Evolutionary conservation across 2,329 filamentous ascomycete species (phyloP).

Genomic region (Colletotrichum tofieldiae): DNA sequence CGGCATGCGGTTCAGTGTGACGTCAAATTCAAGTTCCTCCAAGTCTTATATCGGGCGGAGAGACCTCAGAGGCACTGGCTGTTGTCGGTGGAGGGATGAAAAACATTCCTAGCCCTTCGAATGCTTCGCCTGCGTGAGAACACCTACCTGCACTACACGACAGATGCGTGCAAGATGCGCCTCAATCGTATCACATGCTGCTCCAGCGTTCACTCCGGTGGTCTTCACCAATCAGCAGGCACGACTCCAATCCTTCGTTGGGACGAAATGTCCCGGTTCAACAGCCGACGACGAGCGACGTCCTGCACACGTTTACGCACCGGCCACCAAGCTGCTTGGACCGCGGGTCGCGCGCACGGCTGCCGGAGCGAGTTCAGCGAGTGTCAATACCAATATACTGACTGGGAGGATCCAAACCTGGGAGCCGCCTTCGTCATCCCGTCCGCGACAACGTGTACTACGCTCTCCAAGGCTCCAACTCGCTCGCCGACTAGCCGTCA

Average conservation of each 20-base stretch:
- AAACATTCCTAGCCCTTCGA: not conserved
- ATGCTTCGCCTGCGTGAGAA: not conserved
- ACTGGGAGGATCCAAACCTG: too few relatives aligned
- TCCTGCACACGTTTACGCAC: not conserved
- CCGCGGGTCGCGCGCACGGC: too few relatives aligned
- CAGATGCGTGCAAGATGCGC: not conserved
- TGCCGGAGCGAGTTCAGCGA: not conserved
- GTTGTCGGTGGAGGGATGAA: not conserved
- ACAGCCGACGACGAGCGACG: not conserved
- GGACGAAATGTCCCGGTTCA: not conserved
- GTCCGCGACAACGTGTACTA: too few relatives aligned
- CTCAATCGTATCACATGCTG: not conserved
- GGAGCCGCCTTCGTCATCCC: too few relatives aligned
- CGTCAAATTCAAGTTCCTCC: conserved; percentile 25
- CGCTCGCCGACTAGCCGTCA: not conserved
- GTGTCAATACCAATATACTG: too few relatives aligned
- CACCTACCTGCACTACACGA: not conserved
- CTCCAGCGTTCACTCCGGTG: too few relatives aligned
- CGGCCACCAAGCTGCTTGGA: not conserved
- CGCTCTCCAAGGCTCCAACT: not conserved
- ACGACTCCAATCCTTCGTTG: not conserved
- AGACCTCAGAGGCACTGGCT: not conserved
- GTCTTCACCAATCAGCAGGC: too few relatives aligned
- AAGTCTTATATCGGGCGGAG: conserved; percentile 30
- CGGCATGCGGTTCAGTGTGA: conserved; percentile 13